phyloP scores from a whole-genome alignment of 208 protist genomes.

The Leishmania braziliensis region DNA sequence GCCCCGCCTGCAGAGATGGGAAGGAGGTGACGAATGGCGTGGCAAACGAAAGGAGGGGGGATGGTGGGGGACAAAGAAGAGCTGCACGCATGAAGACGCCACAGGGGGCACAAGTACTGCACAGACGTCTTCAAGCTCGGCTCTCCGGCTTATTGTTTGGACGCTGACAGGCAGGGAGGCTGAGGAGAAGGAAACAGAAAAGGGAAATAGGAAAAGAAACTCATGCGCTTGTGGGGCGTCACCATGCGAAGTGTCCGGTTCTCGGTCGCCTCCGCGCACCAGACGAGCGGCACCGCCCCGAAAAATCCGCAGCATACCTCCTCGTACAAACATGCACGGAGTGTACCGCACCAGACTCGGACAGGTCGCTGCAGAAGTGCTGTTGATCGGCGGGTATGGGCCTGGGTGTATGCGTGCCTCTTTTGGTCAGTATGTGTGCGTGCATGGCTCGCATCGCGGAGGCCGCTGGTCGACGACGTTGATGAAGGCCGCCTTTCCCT shows the following conservation, averaged over 20 bases:
- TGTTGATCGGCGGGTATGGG: background rate
- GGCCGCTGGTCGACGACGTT: background rate
- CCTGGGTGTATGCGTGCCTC: background rate
- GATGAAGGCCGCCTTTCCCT: background rate
- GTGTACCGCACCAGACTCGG: background rate
- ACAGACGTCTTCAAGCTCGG: background rate
- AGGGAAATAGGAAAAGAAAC: background rate
- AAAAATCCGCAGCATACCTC: background rate
- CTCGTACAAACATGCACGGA: background rate
- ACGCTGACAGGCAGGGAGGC: background rate
- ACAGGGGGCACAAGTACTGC: background rate
- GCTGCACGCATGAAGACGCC: background rate
- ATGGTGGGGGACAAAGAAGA: slow-evolving; percentile 3
- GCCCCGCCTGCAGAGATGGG: too few species aligned
- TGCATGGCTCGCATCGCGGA: too few species aligned
- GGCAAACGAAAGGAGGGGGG: background rate
- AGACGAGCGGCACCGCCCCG: background rate
- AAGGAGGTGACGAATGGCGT: background rate
- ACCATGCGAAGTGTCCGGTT: background rate
- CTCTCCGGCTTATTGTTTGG: background rate
- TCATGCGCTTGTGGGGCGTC: background rate
- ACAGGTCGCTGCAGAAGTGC: background rate
- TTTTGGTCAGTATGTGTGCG: background rate
- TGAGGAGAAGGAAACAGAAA: background rate
- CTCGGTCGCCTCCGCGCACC: background rate